Conservation (phyloP, 345 rosid genomes). For the Brassica juncea region DNA sequence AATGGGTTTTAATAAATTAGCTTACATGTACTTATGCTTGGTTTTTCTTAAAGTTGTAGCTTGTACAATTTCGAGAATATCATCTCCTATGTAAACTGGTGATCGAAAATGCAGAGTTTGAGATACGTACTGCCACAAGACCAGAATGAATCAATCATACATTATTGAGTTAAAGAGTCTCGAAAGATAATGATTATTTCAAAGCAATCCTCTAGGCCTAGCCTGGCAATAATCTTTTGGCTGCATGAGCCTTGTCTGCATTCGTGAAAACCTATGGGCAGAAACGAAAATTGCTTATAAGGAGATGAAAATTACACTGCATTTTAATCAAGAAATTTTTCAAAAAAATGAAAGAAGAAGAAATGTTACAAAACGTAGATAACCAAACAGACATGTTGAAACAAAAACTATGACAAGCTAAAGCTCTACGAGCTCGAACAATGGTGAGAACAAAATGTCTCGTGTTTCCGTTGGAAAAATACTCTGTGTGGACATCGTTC, state of each 20-base stretch:
- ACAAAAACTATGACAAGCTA: too few relatives aligned
- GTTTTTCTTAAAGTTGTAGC: conserved; percentile 55
- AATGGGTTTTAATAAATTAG: neutral
- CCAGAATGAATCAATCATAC: conserved; percentile 29
- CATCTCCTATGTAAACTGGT: conserved; percentile 77
- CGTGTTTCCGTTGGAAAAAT: neutral
- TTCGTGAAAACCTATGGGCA: too few relatives aligned
- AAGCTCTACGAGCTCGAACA: too few relatives aligned
- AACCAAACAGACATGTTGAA: neutral
- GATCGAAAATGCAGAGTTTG: conserved; percentile 75
- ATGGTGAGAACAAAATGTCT: too few relatives aligned
- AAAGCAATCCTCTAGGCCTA: too few relatives aligned
- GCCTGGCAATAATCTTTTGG: too few relatives aligned
- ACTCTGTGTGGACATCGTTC: neutral
- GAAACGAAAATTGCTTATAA: neutral
- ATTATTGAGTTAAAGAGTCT: too few relatives aligned
- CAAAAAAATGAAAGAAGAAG: too few relatives aligned
- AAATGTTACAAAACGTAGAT: neutral
- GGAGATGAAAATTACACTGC: neutral
- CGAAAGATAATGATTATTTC: too few relatives aligned
- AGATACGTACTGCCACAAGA: conserved; percentile 62
- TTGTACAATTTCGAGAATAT: conserved; percentile 56
- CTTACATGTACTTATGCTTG: conserved; percentile 62
- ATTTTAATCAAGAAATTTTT: neutral
- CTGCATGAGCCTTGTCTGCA: too few relatives aligned